phyloP scores from a whole-genome alignment of 140 eudicot species.

The Bidens hawaiensis region DNA sequence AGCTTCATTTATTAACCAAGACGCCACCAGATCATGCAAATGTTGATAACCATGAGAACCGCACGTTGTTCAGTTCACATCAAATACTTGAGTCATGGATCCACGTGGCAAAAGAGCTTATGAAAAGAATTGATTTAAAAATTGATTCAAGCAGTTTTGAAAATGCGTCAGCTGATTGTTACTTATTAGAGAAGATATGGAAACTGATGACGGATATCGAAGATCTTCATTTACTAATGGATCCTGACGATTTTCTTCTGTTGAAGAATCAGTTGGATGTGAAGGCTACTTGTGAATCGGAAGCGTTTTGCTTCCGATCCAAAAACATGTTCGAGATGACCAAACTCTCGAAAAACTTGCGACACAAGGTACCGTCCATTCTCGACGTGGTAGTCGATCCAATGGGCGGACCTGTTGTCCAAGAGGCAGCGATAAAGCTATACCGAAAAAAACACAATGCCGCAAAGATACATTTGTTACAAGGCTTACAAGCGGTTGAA shows the following conservation, averaged over 20 bases:
- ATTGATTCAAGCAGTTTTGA: slow-evolving; percentile 29
- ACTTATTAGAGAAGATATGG: slow-evolving; percentile 67
- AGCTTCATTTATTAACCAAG: slow-evolving; percentile 21
- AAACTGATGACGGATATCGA: slow-evolving; percentile 42
- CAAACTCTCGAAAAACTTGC: slow-evolving; percentile 50
- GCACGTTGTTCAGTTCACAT: slow-evolving; percentile 50
- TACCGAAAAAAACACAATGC: slow-evolving; percentile 43
- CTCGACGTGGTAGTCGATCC: slow-evolving; percentile 84
- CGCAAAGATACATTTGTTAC: slow-evolving; percentile 58
- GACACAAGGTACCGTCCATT: slow-evolving; percentile 74
- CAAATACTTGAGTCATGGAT: slow-evolving; percentile 88
- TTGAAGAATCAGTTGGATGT: slow-evolving; percentile 60
- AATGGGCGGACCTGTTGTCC: slow-evolving; percentile 75
- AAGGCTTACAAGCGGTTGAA: slow-evolving; percentile 79
- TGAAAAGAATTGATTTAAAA: slow-evolving; percentile 36
- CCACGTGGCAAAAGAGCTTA: slow-evolving; percentile 40
- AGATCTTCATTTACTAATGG: slow-evolving; percentile 71
- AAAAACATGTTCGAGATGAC: slow-evolving; percentile 48
- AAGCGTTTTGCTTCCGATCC: slow-evolving; percentile 77
- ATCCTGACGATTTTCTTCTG: slow-evolving; percentile 67
- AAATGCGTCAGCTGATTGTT: slow-evolving; percentile 47
- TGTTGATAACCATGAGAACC: slow-evolving; percentile 52
- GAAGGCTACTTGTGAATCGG: slow-evolving; percentile 43
- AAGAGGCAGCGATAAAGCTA: slow-evolving; percentile 78
- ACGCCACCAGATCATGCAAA: slow-evolving; percentile 39